Evolutionary conservation across 768 basidiomycete genomes (phyloP), one percentile per base, ranked within the genome.

Genomic region (Cystofilobasidium ferigula): DNA sequence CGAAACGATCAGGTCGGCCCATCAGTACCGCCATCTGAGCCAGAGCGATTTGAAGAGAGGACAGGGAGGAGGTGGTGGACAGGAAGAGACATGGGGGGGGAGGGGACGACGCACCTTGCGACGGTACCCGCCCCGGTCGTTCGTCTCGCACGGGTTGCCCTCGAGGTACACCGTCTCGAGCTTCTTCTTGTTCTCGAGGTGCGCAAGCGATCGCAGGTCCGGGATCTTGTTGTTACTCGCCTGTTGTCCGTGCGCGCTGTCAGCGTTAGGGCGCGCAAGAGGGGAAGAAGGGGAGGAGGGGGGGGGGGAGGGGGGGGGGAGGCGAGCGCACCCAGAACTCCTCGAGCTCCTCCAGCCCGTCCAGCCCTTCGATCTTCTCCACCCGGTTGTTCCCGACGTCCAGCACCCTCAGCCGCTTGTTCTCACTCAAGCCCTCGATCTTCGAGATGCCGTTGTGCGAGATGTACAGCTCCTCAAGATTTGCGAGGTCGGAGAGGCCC

Each of bases 121-220:
- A 71, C 91, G 79, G 74, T 98, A 99, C 26, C 80, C 82, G 2
- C 82, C 78, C 75, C 83, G 86, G 72, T 97, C 89, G 18, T 79
- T 80, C 53, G 76, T 80, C 74, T 99, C 92, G 69, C 90, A 87
- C 3, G 95, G 95, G 73, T 99, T 99, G 6, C 84, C 86, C 77
- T 99, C 95, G 30, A 99, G 83, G 74, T 99, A 99, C 9, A 99
- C 80, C 1, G 95, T 99, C 73, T 86, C 81, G 16, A 99, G 80
- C 0, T 83, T 80, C 7, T 26, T 12, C 47, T 62, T 56, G n/a
- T 62, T 68, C 9, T 76, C 57, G 35, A 89, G 79, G 16, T 81
- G 78, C 22, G 78, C 77, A 1, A 94, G 81, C 73, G 93, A 81
- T 0, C 80, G 74, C 10, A 97, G 77, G 67, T 85, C 82, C 4